Percentiles rank a stretch among this genome's conserved stretches.
These are phyloP conservation scores for Entomophthora muscae DNA, from an alignment of 371 early-diverging fungal genomes.

Conservation along the genomic window DNA sequence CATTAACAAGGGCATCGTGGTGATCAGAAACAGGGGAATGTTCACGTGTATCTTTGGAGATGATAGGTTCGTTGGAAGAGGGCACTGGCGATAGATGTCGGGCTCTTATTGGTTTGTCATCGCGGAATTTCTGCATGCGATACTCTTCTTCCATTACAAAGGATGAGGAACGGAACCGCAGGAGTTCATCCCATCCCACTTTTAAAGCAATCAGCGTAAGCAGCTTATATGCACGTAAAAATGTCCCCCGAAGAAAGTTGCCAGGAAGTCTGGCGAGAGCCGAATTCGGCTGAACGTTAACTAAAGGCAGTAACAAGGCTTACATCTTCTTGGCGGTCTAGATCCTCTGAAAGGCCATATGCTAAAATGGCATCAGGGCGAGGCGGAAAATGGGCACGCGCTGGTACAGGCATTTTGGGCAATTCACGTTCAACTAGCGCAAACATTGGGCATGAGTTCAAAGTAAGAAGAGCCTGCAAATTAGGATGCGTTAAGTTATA, in stretches of 20 bases:
- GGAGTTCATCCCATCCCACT: slow-evolving; percentile 89
- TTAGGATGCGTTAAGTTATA: neutral
- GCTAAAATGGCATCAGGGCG: slow-evolving; percentile 39
- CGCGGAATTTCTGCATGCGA: slow-evolving; percentile 44
- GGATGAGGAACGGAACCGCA: slow-evolving; percentile 60
- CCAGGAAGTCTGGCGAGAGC: slow-evolving; percentile 65
- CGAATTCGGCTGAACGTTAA: slow-evolving; percentile 8
- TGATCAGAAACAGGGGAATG: too few relatives aligned
- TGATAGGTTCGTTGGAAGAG: neutral
- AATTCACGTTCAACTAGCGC: slow-evolving; percentile 75
- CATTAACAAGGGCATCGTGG: too few relatives aligned
- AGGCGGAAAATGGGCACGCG: slow-evolving; percentile 59
- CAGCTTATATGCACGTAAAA: slow-evolving; percentile 65
- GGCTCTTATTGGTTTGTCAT: slow-evolving; percentile 34
- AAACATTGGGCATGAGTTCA: slow-evolving; percentile 96
- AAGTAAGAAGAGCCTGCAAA: slow-evolving; percentile 61
- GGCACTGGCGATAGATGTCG: neutral
- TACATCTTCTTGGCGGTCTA: slow-evolving; percentile 48
- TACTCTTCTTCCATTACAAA: slow-evolving; percentile 98
- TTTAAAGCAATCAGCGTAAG: slow-evolving; percentile 57
- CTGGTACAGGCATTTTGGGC: slow-evolving; percentile 80
- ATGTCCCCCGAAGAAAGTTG: slow-evolving; percentile 76
- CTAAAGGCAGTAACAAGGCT: neutral
- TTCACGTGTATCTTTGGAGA: neutral
- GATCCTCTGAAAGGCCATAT: slow-evolving; percentile 50